These are phyloP conservation scores for Botryosphaeria dothidea DNA, from an alignment of 2,329 filamentous ascomycete genomes.

Conservation along the genomic window DNA sequence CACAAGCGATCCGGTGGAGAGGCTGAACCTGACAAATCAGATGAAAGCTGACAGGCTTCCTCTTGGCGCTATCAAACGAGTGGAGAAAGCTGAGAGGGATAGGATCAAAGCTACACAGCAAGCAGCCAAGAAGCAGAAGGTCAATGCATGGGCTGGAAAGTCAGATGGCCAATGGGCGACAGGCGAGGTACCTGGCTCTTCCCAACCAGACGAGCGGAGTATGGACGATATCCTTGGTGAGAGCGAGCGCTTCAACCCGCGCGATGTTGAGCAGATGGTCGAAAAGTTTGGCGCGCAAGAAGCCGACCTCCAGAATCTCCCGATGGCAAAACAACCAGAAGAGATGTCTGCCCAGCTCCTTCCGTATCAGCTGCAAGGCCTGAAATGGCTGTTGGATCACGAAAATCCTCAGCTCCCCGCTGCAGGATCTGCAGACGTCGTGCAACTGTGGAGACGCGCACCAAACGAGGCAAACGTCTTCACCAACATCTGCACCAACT, in stretches of 20 bases:
- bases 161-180: constrained; percentile 21
- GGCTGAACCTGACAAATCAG: constrained; percentile 57
- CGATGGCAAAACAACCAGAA: constrained; percentile 68
- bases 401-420: constrained; percentile 69
- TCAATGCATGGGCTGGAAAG: constrained; percentile 28
- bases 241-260: constrained; percentile 68
- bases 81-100: constrained; percentile 53
- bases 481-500: constrained; percentile 72
- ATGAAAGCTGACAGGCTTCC: constrained; percentile 66
- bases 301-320: constrained; percentile 56
- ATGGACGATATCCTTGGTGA: constrained; percentile 65
- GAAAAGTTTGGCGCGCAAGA: constrained; percentile 74
- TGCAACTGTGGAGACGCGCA: constrained; percentile 75
- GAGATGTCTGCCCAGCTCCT: constrained; percentile 67
- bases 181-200: constrained; percentile 15
- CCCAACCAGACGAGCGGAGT: constrained; percentile 44
- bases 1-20: constrained; percentile 56
- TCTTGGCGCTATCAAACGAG: constrained; percentile 50
- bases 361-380: constrained; percentile 75
- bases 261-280: constrained; percentile 63
- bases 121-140: constrained; percentile 34
- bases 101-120: constrained; percentile 45
- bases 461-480: constrained; percentile 47
- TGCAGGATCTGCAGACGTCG: constrained; percentile 58
- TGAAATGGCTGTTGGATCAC: constrained; percentile 78